phyloP scores from a whole-genome alignment of 2,329 filamentous ascomycete species.

The Ophiostoma sp. region DNA sequence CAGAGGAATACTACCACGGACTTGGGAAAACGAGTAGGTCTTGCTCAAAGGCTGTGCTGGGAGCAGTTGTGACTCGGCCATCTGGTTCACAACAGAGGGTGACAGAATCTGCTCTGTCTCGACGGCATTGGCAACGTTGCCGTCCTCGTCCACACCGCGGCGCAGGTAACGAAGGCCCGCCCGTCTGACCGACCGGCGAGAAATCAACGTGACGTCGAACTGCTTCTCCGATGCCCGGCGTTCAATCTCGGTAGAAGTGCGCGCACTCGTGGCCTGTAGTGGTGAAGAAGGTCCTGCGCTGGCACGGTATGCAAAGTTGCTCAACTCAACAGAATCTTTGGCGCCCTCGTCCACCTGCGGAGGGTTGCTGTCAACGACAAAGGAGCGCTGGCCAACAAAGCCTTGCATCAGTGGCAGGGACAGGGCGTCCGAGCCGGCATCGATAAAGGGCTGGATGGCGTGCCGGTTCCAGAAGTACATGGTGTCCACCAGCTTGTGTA shows the following conservation, averaged over 20 bases:
- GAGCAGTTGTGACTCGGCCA: constrained; percentile 55
- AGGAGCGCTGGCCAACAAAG: constrained; percentile 84
- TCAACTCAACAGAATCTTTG: constrained; percentile 48
- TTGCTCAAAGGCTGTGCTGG: constrained; percentile 45
- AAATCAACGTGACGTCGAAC: constrained; percentile 85
- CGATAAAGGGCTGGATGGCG: constrained; percentile 71
- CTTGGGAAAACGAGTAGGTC: constrained; percentile 81
- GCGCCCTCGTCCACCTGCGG: constrained; percentile 52
- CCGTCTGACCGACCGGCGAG: constrained; percentile 80
- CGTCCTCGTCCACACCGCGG: constrained; percentile 86
- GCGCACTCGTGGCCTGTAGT: constrained; percentile 20
- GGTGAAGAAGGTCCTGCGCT: constrained; percentile 21
- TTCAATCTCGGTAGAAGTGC: constrained; percentile 32
- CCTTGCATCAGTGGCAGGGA: constrained; percentile 87
- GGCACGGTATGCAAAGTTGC: constrained; percentile 32
- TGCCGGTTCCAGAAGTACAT: constrained; percentile 90
- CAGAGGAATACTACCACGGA: constrained; percentile 86
- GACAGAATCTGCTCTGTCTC: constrained; percentile 96
- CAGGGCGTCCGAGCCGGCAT: constrained; percentile 68
- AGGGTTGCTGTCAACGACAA: constrained; percentile 67
- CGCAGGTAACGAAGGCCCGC: constrained; percentile 88
- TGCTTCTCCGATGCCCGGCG: constrained; percentile 51
- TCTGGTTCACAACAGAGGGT: constrained; percentile 42
- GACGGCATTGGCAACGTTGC: constrained; percentile 83
- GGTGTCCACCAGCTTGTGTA: constrained; percentile 72